Evolutionary conservation across 2,329 filamentous ascomycete genomes (phyloP).

Genomic region (Cladosporium austrohemisphaericum): DNA sequence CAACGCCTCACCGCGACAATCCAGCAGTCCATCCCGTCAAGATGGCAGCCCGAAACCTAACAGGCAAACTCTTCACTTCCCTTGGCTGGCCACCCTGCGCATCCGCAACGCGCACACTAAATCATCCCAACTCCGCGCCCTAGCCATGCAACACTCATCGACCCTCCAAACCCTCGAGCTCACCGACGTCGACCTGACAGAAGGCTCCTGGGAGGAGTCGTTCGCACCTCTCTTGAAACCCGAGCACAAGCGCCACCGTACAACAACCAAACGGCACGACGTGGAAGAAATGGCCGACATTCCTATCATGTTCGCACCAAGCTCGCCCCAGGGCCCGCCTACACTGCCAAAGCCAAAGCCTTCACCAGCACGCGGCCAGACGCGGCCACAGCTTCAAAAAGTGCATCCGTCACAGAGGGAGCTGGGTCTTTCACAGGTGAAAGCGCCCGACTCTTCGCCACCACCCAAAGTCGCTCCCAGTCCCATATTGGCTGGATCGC

Average conservation of each 20-base stretch:
- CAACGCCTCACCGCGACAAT: constrained; percentile 38
- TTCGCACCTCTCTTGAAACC: constrained; percentile 63
- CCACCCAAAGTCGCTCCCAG: background rate
- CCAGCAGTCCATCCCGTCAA: constrained; percentile 16
- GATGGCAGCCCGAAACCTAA: background rate
- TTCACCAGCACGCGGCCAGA: background rate
- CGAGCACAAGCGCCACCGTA: background rate
- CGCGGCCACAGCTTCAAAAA: background rate
- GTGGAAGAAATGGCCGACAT: constrained; percentile 24
- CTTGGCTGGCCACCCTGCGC: constrained; percentile 63
- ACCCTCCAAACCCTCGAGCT: constrained; percentile 76
- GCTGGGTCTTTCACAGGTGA: too few relatives aligned
- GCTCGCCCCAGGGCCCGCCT: too few relatives aligned
- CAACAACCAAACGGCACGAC: background rate
- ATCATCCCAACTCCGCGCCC: constrained; percentile 63
- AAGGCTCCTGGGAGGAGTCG: constrained; percentile 77
- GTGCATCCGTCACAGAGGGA: too few relatives aligned
- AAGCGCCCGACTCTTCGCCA: too few relatives aligned
- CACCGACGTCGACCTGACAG: constrained; percentile 66
- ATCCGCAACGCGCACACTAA: constrained; percentile 71
- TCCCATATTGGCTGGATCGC: too few relatives aligned
- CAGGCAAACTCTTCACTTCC: constrained; percentile 57
- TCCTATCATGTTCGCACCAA: constrained; percentile 33
- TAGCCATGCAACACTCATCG: constrained; percentile 64
- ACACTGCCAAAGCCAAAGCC: background rate